These are phyloP conservation scores for Lasiodiplodia citricola DNA, from an alignment of 2,329 filamentous ascomycete genomes.

Conservation along the genomic window DNA sequence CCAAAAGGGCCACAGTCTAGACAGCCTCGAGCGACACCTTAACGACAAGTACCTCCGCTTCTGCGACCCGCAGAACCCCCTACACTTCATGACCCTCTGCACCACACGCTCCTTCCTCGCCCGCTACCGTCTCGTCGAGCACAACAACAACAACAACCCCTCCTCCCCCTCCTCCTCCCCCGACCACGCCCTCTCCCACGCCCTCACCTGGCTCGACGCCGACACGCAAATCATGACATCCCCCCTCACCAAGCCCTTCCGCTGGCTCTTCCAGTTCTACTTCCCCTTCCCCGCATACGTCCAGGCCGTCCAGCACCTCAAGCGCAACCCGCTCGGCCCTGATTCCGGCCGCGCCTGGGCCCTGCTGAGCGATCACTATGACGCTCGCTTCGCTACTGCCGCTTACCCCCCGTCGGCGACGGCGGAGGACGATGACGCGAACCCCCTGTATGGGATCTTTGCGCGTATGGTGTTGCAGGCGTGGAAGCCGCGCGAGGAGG, in stretches of 20 bases:
- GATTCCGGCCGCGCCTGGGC: neutral
- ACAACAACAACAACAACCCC: slow-evolving; percentile 38
- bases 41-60: slow-evolving; percentile 50
- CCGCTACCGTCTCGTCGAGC: slow-evolving; percentile 57
- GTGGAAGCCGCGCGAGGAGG: neutral
- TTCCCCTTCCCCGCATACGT: slow-evolving; percentile 59
- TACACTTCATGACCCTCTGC: slow-evolving; percentile 58
- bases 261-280: slow-evolving; percentile 51
- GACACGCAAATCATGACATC: slow-evolving; percentile 54
- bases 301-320: slow-evolving; percentile 52
- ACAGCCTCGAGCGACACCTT: slow-evolving; percentile 45
- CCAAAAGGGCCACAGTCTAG: slow-evolving; percentile 37
- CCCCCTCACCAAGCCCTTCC: slow-evolving; percentile 47
- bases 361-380: neutral
- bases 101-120: slow-evolving; percentile 52
- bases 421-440: neutral
- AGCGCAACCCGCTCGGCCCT: slow-evolving; percentile 38
- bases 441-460: neutral
- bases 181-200: slow-evolving; percentile 38
- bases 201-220: slow-evolving; percentile 51
- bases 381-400: neutral
- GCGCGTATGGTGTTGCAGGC: neutral
- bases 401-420: too few species aligned
- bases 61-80: slow-evolving; percentile 52
- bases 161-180: neutral